Percentiles rank a stretch among this genome's conserved stretches.
Conservation (phyloP, 2,329 filamentous ascomycete species). For the Pseudopyrenochaeta lycopersici region DNA sequence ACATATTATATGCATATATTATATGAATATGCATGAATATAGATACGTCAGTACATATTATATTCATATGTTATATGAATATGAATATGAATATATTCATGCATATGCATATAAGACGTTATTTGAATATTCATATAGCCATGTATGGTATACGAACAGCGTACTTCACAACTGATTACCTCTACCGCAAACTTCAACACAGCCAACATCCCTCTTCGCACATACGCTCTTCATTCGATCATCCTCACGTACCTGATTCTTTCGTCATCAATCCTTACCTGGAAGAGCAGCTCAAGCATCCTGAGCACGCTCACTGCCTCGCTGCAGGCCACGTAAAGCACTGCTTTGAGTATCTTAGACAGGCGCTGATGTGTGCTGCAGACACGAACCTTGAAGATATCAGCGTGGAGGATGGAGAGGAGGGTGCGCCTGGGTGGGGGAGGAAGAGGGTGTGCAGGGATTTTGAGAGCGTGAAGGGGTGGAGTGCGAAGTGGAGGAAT, state of each 20-base stretch:
- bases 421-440: slow-evolving; percentile 23
- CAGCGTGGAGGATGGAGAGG: not conserved
- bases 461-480: slow-evolving; percentile 32
- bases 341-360: slow-evolving; percentile 38
- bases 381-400: slow-evolving; percentile 32
- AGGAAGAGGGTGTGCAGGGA: slow-evolving; percentile 32
- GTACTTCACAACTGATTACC: slow-evolving; percentile 9
- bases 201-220: not conserved
- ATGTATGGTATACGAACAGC: slow-evolving; percentile 8
- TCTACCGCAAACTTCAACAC: slow-evolving; percentile 6
- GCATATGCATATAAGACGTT: no score
- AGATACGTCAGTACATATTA: no score
- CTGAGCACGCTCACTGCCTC: not conserved
- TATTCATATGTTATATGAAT: no score
- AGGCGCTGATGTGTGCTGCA: slow-evolving; percentile 35
- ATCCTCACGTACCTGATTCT: not conserved
- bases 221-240: not conserved
- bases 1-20: no score
- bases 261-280: slow-evolving; percentile 4
- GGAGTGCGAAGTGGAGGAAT: slow-evolving; percentile 29
- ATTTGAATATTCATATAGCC: no score
- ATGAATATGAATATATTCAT: no score
- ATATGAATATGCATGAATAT: no score
- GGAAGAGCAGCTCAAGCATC: slow-evolving; percentile 1
- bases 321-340: slow-evolving; percentile 12